These are phyloP conservation scores for Cladophialophora bantiana DNA, from an alignment of 2,329 filamentous ascomycete species.

Conservation along the genomic window DNA sequence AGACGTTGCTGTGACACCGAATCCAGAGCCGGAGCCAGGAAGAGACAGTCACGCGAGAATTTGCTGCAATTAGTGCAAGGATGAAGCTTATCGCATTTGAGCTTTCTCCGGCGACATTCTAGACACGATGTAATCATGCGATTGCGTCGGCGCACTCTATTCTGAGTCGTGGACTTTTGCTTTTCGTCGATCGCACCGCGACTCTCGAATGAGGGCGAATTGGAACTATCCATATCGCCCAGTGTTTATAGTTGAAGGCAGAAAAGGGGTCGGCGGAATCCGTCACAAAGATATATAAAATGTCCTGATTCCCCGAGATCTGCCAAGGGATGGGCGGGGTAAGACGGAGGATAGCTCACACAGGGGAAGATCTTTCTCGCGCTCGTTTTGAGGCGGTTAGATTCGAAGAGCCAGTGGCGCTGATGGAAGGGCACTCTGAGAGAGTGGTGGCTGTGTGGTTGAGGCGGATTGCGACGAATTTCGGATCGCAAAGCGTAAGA, in stretches of 20 bases:
- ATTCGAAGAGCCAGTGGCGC: neutral
- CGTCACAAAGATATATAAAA: neutral
- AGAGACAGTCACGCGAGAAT: conserved; percentile 64
- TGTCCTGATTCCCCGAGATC: neutral
- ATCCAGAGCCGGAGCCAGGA: conserved; percentile 72
- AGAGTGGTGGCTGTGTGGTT: neutral
- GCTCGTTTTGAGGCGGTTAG: neutral
- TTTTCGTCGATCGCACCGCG: conserved; percentile 21
- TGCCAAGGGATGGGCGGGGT: neutral
- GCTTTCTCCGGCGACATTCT: conserved; percentile 75
- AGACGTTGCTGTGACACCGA: conserved; percentile 72
- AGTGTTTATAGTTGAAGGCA: neutral
- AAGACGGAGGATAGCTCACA: neutral
- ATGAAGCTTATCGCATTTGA: conserved; percentile 77
- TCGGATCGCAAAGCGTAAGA: neutral
- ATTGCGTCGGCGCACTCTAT: conserved; percentile 63
- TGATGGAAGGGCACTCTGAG: neutral
- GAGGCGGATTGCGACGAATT: neutral
- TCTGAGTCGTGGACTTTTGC: conserved; percentile 22
- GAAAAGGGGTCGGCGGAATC: neutral
- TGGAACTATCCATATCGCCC: conserved; percentile 25
- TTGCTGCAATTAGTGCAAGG: conserved; percentile 70
- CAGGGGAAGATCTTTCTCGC: neutral
- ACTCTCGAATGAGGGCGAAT: conserved; percentile 5
- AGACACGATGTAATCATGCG: conserved; percentile 73